Conservation (phyloP, 805 yeast genomes). For the Yueomyces sinensis region DNA sequence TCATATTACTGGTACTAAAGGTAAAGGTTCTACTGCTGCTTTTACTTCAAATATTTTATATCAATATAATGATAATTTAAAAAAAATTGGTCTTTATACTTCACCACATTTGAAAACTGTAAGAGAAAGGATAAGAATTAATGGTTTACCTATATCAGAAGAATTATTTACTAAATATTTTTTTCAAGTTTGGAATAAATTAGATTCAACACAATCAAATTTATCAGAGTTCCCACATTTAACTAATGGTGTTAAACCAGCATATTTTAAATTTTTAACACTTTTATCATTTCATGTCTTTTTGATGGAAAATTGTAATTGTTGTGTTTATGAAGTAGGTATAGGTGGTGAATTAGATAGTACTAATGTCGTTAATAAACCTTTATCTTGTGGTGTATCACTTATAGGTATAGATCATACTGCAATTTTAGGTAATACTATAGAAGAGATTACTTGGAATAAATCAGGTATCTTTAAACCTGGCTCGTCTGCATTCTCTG, state of each 20-base stretch:
- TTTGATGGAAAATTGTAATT: constrained; percentile 74
- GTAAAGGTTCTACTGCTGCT: constrained; percentile 97
- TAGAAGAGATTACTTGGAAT: constrained; percentile 89
- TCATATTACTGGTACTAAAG: constrained; percentile 96
- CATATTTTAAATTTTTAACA: constrained; percentile 85
- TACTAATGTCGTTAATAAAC: constrained; percentile 73
- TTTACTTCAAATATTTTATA: constrained; percentile 69
- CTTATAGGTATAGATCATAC: constrained; percentile 90
- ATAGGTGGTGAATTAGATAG: constrained; percentile 97
- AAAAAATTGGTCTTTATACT: constrained; percentile 81
- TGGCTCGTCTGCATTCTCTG: constrained; percentile 53
- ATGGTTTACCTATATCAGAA: constrained; percentile 77
- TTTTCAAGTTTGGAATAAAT: constrained; percentile 84
- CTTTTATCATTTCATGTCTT: constrained; percentile 85
- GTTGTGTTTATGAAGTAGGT: constrained; percentile 95
- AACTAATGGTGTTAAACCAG: constrained; percentile 66
- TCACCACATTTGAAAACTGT: constrained; percentile 93
- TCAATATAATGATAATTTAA: constrained; percentile 36
- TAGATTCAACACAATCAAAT: constrained; percentile 48
- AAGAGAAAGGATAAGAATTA: constrained; percentile 77
- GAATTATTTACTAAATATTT: constrained; percentile 75
- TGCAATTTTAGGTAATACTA: constrained; percentile 70
- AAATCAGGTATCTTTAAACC: constrained; percentile 84
- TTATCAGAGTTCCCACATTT: constrained; percentile 55
- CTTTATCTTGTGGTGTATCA: constrained; percentile 76